A percentile compares a stretch with the other conserved stretches of the same genome.
phyloP scores from a whole-genome alignment of 176 grass and related monocot genomes.

The Bromus sterilis region DNA sequence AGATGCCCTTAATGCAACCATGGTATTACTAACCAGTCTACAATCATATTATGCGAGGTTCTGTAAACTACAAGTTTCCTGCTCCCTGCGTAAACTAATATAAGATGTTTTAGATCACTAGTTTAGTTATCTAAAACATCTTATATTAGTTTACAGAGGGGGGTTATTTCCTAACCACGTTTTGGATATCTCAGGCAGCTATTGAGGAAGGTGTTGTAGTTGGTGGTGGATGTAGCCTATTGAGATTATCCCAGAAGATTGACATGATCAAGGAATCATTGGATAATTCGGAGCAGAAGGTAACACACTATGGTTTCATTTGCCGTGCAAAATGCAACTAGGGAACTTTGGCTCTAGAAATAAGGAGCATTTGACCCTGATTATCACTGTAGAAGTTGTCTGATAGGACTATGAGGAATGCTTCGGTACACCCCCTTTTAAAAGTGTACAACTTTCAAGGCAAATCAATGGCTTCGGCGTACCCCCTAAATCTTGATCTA shows the following conservation, averaged over 20 bases:
- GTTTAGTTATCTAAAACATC: no score
- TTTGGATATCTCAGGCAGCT: constrained; percentile 57
- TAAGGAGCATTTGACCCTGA: not conserved
- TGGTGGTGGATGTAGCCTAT: constrained; percentile 85
- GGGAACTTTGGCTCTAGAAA: not conserved
- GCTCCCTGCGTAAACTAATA: no score
- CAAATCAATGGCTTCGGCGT: no score
- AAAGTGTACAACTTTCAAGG: no score
- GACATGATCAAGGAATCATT: constrained; percentile 69
- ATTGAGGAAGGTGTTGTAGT: constrained; percentile 97
- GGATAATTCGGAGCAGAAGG: constrained; percentile 84
- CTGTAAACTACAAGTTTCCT: constrained; percentile 19
- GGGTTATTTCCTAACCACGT: not conserved
- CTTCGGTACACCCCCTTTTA: no score
- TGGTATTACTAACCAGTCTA: constrained; percentile 33
- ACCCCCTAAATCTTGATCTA: not conserved
- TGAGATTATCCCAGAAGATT: constrained; percentile 82
- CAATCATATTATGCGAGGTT: not conserved
- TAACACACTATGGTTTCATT: constrained; percentile 9
- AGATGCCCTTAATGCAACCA: constrained; percentile 91
- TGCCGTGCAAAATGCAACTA: not conserved
- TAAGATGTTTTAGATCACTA: no score
- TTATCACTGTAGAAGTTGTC: not conserved
- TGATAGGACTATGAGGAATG: not conserved
- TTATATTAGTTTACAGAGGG: no score